Percentiles rank a stretch among this genome's conserved stretches.
These are phyloP conservation scores for Naematelia encephala DNA, from an alignment of 768 basidiomycete species.

Conservation along the genomic window DNA sequence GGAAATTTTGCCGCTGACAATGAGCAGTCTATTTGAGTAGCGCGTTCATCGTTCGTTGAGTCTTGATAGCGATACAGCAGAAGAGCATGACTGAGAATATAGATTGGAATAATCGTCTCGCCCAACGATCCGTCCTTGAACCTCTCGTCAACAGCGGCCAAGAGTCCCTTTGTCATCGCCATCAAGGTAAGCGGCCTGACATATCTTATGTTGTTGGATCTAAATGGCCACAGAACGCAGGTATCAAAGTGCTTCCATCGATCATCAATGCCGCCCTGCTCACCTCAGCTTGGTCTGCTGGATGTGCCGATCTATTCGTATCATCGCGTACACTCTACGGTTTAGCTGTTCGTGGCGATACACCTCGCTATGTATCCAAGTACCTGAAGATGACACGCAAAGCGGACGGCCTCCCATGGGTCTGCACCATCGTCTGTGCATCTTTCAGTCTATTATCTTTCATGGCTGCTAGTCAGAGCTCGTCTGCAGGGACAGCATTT, in stretches of 20 bases:
- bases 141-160: slow-evolving; percentile 23
- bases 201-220: too few species aligned
- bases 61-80: not conserved
- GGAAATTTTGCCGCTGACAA: not conserved
- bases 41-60: not conserved
- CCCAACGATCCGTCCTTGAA: not conserved
- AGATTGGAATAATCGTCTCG: not conserved
- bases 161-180: slow-evolving; percentile 37
- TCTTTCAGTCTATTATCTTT: slow-evolving; percentile 2
- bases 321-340: not conserved
- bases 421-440: not conserved
- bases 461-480: not conserved
- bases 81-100: not conserved
- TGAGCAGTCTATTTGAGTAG: slow-evolving; percentile 1
- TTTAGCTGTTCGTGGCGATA: not conserved
- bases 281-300: not conserved
- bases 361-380: not conserved
- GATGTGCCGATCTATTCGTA: not conserved
- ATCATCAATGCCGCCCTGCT: slow-evolving; percentile 39
- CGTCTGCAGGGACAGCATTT: slow-evolving; percentile 1
- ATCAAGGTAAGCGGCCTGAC: too few species aligned
- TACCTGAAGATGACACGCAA: not conserved
- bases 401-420: not conserved
- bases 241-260: slow-evolving; percentile 37
- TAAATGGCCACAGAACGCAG: too few species aligned